These are phyloP conservation scores for Recurvomyces mirabilis DNA, from an alignment of 495 filamentous ascomycete genomes.

Conservation along the genomic window DNA sequence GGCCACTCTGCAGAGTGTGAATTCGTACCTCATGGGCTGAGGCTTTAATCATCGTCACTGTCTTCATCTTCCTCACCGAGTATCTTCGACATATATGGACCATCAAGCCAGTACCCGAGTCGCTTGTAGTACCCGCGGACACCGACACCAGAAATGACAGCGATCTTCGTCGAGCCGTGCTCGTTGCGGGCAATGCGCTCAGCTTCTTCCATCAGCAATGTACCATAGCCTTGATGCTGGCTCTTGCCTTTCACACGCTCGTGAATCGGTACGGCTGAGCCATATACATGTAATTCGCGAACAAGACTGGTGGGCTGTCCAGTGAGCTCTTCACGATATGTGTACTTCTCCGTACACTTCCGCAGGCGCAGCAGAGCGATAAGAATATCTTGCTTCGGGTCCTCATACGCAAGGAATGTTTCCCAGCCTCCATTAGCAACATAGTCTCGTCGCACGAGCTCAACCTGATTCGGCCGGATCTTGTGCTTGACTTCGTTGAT, in stretches of 20 bases:
- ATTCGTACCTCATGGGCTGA: conserved; percentile 62
- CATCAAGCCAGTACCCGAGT: conserved; percentile 85
- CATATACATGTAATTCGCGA: conserved; percentile 91
- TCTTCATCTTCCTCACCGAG: conserved; percentile 38
- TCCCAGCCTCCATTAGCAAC: conserved; percentile 94
- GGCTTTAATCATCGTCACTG: conserved; percentile 31
- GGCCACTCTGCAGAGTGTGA: conserved; percentile 72
- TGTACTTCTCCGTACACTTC: conserved; percentile 80
- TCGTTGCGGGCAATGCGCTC: conserved; percentile 89
- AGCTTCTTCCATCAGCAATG: conserved; percentile 92
- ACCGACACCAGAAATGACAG: conserved; percentile 89
- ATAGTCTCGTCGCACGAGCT: conserved; percentile 93
- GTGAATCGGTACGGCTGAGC: conserved; percentile 88
- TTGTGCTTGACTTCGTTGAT: conserved; percentile 99
- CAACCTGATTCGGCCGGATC: conserved; percentile 90
- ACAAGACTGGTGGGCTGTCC: conserved; percentile 84
- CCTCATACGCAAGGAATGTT: conserved; percentile 94
- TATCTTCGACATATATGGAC: conserved; percentile 78
- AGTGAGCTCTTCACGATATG: conserved; percentile 78
- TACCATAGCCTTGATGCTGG: conserved; percentile 96
- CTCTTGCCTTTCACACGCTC: conserved; percentile 89
- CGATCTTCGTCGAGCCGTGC: conserved; percentile 85
- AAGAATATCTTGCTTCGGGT: conserved; percentile 95
- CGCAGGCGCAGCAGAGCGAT: conserved; percentile 83
- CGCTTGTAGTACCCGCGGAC: conserved; percentile 88